Percentiles rank a stretch among this genome's conserved stretches.
Evolutionary conservation across 1,284 basidiomycete species (phyloP).

Genomic region (Puccinia hordei): DNA sequence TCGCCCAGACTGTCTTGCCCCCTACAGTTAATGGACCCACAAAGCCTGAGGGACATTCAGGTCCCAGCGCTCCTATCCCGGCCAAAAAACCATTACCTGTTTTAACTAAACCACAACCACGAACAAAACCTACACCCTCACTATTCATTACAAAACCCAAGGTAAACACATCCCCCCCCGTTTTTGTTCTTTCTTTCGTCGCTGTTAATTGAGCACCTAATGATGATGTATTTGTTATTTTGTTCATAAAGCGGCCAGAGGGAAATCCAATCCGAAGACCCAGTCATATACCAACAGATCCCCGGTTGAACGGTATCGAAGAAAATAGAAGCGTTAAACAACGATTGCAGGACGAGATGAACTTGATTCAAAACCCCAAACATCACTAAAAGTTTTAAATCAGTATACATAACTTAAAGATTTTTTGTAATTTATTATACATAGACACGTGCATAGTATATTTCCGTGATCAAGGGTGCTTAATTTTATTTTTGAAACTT

Average conservation of each 20-base stretch:
- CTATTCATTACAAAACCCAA: constrained; percentile 29
- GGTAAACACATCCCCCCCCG: background rate
- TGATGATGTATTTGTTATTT: background rate
- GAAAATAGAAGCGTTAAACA: constrained; percentile 31
- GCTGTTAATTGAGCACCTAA: background rate
- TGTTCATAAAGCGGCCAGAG: background rate
- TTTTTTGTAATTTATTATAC: background rate
- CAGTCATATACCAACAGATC: background rate
- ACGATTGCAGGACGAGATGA: constrained; percentile 28
- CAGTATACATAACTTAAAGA: background rate
- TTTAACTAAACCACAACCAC: background rate
- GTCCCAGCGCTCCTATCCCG: constrained; percentile 13
- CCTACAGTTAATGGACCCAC: background rate
- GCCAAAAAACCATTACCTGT: background rate
- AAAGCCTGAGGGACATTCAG: background rate
- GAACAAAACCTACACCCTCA: constrained; percentile 1
- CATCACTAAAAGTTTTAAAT: background rate
- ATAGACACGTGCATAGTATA: background rate
- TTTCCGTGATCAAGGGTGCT: no score
- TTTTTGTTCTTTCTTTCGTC: background rate
- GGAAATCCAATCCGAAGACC: constrained; percentile 19
- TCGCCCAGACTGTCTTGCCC: background rate
- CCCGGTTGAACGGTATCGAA: background rate
- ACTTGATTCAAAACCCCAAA: background rate
- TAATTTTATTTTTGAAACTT: no score